A percentile compares a stretch with the other conserved stretches of the same genome.
These are phyloP conservation scores for Neurospora intermedia DNA, from an alignment of 495 filamentous ascomycete genomes.

Conservation along the genomic window DNA sequence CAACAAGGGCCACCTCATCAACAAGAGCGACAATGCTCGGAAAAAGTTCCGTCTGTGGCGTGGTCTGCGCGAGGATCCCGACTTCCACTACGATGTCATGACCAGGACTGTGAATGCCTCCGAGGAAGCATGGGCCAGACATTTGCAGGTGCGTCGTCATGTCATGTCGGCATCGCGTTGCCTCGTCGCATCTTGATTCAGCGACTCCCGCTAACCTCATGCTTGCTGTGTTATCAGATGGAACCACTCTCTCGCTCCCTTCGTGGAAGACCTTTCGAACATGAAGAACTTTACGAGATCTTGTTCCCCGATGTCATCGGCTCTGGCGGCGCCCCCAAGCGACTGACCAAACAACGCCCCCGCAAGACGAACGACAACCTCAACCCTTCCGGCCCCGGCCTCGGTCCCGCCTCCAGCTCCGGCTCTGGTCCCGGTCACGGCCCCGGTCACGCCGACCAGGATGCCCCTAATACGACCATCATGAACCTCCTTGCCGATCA, in stretches of 20 bases:
- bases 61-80: conserved; percentile 38
- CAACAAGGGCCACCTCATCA: conserved; percentile 41
- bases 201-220: conserved; percentile 1
- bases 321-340: conserved; percentile 39
- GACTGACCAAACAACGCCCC: conserved; percentile 31
- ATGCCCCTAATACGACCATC: conserved; percentile 21
- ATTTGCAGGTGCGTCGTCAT: conserved; percentile 31
- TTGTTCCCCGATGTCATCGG: conserved; percentile 40
- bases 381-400: background rate
- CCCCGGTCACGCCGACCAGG: conserved; percentile 14
- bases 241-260: conserved; percentile 38
- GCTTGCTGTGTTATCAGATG: conserved; percentile 18
- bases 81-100: conserved; percentile 34
- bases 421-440: background rate
- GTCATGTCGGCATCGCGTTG: background rate
- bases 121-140: conserved; percentile 38
- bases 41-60: conserved; percentile 45
- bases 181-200: background rate
- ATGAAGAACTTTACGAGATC: conserved; percentile 41
- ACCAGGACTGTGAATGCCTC: conserved; percentile 34
- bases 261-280: conserved; percentile 36
- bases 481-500: conserved; percentile 23
- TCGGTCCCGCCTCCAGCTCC: background rate
- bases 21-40: conserved; percentile 43
- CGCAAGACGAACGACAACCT: conserved; percentile 27